Conservation (phyloP, 805 yeast genomes). For the Wickerhamia fluorescens region DNA sequence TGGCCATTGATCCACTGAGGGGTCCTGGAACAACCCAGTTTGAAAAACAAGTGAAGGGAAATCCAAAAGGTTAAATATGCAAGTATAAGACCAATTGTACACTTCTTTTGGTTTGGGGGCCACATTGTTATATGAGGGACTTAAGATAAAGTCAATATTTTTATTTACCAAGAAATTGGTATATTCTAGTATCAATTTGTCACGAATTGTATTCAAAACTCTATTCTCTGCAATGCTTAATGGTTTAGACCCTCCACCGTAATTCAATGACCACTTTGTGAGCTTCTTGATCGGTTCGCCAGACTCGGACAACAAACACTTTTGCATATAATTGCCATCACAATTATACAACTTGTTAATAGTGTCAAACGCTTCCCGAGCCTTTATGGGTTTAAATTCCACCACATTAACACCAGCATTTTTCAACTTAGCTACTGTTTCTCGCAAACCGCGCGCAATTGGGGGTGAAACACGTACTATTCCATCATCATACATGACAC, state of each 20-base stretch:
- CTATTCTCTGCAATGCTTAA: slow-evolving; percentile 47
- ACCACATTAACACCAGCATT: slow-evolving; percentile 46
- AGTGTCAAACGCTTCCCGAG: slow-evolving; percentile 52
- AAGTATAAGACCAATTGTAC: slow-evolving; percentile 75
- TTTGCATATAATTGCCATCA: slow-evolving; percentile 62
- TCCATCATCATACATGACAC: slow-evolving; percentile 38
- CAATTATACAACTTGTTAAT: slow-evolving; percentile 50
- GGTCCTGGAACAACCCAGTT: slow-evolving; percentile 55
- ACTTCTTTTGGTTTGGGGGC: slow-evolving; percentile 63
- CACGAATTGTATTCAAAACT: slow-evolving; percentile 48
- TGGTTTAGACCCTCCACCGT: slow-evolving; percentile 49
- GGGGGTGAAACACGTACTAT: slow-evolving; percentile 50
- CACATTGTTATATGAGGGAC: slow-evolving; percentile 62
- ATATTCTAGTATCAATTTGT: slow-evolving; percentile 52
- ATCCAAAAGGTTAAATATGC: slow-evolving; percentile 67
- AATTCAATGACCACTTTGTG: slow-evolving; percentile 53
- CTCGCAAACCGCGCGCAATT: slow-evolving; percentile 38
- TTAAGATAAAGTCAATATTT: slow-evolving; percentile 56
- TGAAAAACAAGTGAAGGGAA: slow-evolving; percentile 62
- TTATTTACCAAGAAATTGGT: slow-evolving; percentile 44
- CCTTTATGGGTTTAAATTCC: slow-evolving; percentile 48
- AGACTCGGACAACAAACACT: slow-evolving; percentile 43
- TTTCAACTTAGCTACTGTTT: slow-evolving; percentile 21
- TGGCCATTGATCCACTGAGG: slow-evolving; percentile 43
- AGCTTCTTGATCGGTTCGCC: slow-evolving; percentile 67